A percentile compares a stretch with the other conserved stretches of the same genome.
These are phyloP conservation scores for Colletotrichum caudatum DNA, from an alignment of 2,329 filamentous ascomycete species.

Conservation along the genomic window DNA sequence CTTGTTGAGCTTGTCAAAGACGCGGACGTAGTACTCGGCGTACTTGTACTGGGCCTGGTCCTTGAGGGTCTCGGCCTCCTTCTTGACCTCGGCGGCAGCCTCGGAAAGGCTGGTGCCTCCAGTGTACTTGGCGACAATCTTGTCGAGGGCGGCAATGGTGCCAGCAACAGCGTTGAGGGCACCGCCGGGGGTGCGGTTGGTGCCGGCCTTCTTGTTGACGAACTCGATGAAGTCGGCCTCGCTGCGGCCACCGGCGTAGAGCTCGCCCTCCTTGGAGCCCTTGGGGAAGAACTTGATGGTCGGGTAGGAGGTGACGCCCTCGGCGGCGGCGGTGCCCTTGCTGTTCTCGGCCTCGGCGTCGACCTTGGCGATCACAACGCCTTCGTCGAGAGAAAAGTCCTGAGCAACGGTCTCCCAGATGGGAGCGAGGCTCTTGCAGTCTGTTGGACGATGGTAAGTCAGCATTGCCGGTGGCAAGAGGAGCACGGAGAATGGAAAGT, in stretches of 20 bases:
- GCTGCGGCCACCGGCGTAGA: conserved; percentile 80
- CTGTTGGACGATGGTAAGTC: conserved; percentile 59
- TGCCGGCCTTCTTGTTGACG: conserved; percentile 90
- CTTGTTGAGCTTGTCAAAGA: conserved; percentile 84
- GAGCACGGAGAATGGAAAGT: conserved; percentile 21
- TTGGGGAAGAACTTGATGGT: conserved; percentile 98
- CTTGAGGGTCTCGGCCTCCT: conserved; percentile 74
- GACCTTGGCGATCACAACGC: conserved; percentile 92
- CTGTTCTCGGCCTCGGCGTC: conserved; percentile 90
- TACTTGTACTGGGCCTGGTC: conserved; percentile 77
- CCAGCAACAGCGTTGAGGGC: conserved; percentile 83
- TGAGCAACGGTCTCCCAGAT: conserved; percentile 88
- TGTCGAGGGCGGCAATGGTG: conserved; percentile 83
- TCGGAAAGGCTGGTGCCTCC: conserved; percentile 72
- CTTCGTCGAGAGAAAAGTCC: conserved; percentile 82
- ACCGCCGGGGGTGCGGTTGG: conserved; percentile 85
- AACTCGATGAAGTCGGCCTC: conserved; percentile 83
- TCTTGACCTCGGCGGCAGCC: conserved; percentile 77
- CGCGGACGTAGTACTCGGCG: conserved; percentile 93
- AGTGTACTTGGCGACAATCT: conserved; percentile 79
- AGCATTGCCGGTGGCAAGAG: conserved; percentile 21
- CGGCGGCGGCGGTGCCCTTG: conserved; percentile 80
- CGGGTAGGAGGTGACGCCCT: conserved; percentile 88
- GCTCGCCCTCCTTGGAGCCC: conserved; percentile 77
- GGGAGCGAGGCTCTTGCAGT: conserved; percentile 96